Evolutionary conservation across 2,329 filamentous ascomycete species (phyloP).

Genomic region (Trichoderma cornu-damae): DNA sequence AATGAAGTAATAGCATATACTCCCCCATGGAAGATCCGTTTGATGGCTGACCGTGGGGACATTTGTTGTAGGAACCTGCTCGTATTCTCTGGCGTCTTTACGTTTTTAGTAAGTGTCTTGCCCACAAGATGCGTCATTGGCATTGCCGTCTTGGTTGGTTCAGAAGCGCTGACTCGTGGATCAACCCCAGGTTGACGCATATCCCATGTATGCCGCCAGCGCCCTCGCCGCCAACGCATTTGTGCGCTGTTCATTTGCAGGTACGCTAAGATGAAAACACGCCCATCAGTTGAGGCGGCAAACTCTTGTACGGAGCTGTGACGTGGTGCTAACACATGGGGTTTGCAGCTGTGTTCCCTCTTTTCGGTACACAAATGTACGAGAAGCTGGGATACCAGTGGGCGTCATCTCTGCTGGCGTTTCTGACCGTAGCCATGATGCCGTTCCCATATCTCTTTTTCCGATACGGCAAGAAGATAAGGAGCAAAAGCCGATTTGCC

Average conservation of each 20-base stretch:
- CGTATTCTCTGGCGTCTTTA: slow-evolving; percentile 79
- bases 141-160: not conserved
- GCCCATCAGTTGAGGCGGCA: not conserved
- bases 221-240: slow-evolving; percentile 82
- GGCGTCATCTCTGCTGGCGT: slow-evolving; percentile 58
- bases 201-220: slow-evolving; percentile 67
- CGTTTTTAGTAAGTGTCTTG: slow-evolving; percentile 64
- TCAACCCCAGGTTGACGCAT: slow-evolving; percentile 59
- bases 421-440: slow-evolving; percentile 56
- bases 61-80: slow-evolving; percentile 58
- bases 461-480: slow-evolving; percentile 53
- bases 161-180: not conserved
- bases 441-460: slow-evolving; percentile 62
- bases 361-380: slow-evolving; percentile 73
- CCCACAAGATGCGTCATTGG: not conserved
- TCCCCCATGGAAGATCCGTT: slow-evolving; percentile 5
- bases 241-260: slow-evolving; percentile 69
- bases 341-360: slow-evolving; percentile 59
- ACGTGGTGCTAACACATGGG: slow-evolving; percentile 19
- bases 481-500: slow-evolving; percentile 52
- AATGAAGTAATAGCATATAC: not conserved
- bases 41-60: slow-evolving; percentile 26
- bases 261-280: slow-evolving; percentile 35
- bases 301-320: not conserved
- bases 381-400: slow-evolving; percentile 63